Conservation (phyloP, 371 early-diverging fungal species). For the Umbelopsis sp. region DNA sequence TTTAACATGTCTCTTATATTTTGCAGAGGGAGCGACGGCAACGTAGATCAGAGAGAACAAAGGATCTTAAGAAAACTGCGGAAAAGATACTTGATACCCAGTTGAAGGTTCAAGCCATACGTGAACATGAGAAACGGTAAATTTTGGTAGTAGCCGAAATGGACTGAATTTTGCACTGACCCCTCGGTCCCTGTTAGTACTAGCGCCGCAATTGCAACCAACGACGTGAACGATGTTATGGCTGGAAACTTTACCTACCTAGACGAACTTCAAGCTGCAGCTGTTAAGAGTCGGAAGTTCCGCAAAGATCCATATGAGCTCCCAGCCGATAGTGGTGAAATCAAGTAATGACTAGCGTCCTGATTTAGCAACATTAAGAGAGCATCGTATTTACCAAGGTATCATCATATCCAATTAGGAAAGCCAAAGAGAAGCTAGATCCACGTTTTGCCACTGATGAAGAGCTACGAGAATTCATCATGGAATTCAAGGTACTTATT, state of each 20-base stretch:
- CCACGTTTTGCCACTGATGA: slow-evolving; percentile 67
- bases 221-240: slow-evolving; percentile 27
- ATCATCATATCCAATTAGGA: slow-evolving; percentile 8
- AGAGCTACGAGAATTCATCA: slow-evolving; percentile 65
- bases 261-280: slow-evolving; percentile 35
- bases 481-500: slow-evolving; percentile 45
- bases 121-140: slow-evolving; percentile 54
- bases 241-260: slow-evolving; percentile 41
- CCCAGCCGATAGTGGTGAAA: slow-evolving; percentile 46
- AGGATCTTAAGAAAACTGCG: slow-evolving; percentile 73
- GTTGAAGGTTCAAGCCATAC: slow-evolving; percentile 65
- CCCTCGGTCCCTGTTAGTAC: neutral
- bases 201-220: neutral
- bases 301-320: slow-evolving; percentile 80
- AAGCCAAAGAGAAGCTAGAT: slow-evolving; percentile 42
- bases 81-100: slow-evolving; percentile 82
- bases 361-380: neutral
- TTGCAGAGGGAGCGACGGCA: slow-evolving; percentile 58
- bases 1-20: neutral
- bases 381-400: neutral
- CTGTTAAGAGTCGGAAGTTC: slow-evolving; percentile 39
- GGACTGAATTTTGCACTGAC: neutral
- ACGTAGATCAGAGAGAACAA: slow-evolving; percentile 55
- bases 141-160: neutral
- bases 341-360: slow-evolving; percentile 23